Conservation (phyloP, 768 basidiomycete species). For the Trametes coccinea region DNA sequence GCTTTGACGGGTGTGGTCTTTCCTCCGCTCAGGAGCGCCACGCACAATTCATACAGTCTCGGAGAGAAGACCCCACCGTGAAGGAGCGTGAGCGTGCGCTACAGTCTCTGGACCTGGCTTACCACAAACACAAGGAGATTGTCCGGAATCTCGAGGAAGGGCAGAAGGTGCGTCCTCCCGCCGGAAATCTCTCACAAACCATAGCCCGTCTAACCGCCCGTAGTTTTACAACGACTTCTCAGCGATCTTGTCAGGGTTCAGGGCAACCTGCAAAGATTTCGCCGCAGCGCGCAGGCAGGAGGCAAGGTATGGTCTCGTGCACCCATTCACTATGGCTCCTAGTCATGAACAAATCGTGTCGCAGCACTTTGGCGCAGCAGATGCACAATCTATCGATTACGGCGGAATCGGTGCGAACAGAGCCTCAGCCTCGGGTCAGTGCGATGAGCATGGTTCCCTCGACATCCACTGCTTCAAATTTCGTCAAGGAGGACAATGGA, state of each 20-base stretch:
- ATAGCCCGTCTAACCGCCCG: neutral
- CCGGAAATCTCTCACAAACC: neutral
- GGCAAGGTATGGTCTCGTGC: conserved; percentile 54
- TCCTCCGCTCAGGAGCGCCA: conserved; percentile 54
- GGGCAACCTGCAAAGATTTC: conserved; percentile 76
- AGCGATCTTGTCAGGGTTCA: conserved; percentile 70
- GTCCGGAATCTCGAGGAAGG: conserved; percentile 86
- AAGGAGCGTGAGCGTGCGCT: conserved; percentile 82
- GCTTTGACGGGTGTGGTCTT: too few relatives aligned
- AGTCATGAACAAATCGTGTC: neutral
- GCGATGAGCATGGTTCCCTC: neutral
- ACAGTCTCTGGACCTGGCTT: conserved; percentile 80
- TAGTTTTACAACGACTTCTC: conserved; percentile 92
- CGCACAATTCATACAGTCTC: conserved; percentile 69
- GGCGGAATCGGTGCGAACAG: neutral
- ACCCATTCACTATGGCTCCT: neutral
- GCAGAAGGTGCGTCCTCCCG: conserved; percentile 56
- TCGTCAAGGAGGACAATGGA: neutral
- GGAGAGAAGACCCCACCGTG: conserved; percentile 73
- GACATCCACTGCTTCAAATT: neutral
- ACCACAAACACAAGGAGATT: conserved; percentile 87
- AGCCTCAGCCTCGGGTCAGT: neutral
- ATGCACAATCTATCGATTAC: neutral
- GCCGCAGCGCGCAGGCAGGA: conserved; percentile 70
- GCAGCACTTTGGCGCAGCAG: conserved; percentile 13